Evolutionary conservation across 257 asterid genomes (phyloP).

Genomic region (Euphrasia confusa): DNA sequence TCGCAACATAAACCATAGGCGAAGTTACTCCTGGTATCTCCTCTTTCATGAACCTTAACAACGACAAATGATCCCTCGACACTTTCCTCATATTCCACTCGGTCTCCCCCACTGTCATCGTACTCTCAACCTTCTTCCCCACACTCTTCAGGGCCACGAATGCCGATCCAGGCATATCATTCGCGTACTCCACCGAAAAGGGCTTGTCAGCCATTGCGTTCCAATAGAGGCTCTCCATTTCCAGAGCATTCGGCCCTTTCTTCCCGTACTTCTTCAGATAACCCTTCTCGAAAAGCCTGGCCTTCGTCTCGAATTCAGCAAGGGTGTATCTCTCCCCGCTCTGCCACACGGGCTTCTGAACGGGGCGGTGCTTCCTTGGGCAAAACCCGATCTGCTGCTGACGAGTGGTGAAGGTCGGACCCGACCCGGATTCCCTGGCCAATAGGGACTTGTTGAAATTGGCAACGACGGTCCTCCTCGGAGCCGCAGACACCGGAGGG

Average conservation of each 20-base stretch:
- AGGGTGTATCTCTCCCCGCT: conserved; percentile 83
- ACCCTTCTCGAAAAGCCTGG: conserved; percentile 71
- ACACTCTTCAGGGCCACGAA: conserved; percentile 45
- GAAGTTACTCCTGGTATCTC: conserved; percentile 98
- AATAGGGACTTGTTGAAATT: conserved; percentile 74
- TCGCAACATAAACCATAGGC: conserved; percentile 96
- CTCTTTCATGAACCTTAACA: conserved; percentile 96
- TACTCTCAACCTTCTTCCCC: conserved; percentile 35
- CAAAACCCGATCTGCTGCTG: conserved; percentile 99
- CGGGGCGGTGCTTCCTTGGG: conserved; percentile 89
- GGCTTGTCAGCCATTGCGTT: conserved; percentile 94
- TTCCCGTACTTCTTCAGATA: conserved; percentile 55
- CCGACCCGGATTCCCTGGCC: conserved; percentile 48
- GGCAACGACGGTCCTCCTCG: conserved; percentile 54
- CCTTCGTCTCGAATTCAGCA: conserved; percentile 69
- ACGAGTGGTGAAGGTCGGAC: conserved; percentile 85
- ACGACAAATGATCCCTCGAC: conserved; percentile 77
- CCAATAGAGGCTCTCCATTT: conserved; percentile 85
- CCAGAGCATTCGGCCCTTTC: conserved; percentile 53
- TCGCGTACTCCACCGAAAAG: conserved; percentile 88
- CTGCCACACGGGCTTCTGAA: conserved; percentile 96
- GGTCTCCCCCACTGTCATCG: conserved; percentile 64
- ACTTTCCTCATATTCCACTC: conserved; percentile 98
- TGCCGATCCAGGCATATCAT: conserved; percentile 99
- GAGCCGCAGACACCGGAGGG: conserved; percentile 74